A percentile compares a stretch with the other conserved stretches of the same genome.
Conservation (phyloP, 306 rosid genomes). For the Lotus japonicus region DNA sequence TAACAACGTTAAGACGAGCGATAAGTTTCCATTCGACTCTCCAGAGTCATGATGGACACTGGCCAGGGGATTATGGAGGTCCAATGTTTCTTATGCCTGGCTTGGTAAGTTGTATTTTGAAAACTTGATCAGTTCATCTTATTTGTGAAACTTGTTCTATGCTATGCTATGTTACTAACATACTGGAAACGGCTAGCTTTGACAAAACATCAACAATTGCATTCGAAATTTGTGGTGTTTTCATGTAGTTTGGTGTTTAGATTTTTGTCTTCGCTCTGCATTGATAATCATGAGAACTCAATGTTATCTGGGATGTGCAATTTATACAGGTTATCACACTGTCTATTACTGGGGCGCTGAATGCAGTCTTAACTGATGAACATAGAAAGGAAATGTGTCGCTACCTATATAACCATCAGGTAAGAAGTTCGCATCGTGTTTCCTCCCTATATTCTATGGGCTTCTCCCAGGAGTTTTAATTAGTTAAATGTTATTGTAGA, state of each 20-base stretch:
- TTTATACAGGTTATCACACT: conserved; percentile 56
- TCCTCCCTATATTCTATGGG: neutral
- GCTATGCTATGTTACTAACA: neutral
- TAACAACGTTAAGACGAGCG: conserved; percentile 56
- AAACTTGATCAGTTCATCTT: neutral
- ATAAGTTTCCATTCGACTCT: conserved; percentile 57
- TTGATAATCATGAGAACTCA: neutral
- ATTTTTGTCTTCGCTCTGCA: neutral
- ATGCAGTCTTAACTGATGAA: conserved; percentile 63
- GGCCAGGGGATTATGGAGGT: conserved; percentile 95
- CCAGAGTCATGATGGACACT: conserved; percentile 79
- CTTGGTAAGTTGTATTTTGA: conserved; percentile 42
- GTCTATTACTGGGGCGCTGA: conserved; percentile 67
- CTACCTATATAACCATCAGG: conserved; percentile 87
- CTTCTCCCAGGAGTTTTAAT: neutral
- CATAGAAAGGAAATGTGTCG: conserved; percentile 76
- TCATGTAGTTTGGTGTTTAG: neutral
- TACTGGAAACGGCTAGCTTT: neutral
- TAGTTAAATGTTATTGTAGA: conserved; percentile 40
- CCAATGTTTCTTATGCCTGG: conserved; percentile 97
- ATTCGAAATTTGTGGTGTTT: neutral
- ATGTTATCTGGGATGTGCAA: neutral
- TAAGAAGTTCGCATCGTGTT: conserved; percentile 18
- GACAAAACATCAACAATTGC: neutral
- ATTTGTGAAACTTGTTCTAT: conserved; percentile 9